Evolutionary conservation across 257 asterid species (phyloP).

Genomic region (Przewalskia tangutica): DNA sequence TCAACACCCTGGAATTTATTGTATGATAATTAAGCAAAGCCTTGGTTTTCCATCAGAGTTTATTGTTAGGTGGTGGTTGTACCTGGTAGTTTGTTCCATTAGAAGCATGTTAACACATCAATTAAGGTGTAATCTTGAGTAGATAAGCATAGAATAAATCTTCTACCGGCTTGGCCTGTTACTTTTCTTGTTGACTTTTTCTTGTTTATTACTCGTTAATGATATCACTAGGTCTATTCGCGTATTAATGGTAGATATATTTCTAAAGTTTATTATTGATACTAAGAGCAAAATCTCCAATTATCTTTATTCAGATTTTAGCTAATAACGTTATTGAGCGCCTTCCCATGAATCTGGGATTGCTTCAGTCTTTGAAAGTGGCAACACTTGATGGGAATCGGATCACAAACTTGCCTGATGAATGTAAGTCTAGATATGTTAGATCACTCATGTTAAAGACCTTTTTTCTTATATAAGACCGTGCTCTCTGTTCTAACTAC

Average conservation of each 20-base stretch:
- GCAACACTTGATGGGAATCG: conserved; percentile 75
- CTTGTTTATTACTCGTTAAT: not conserved
- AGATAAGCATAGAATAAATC: no score
- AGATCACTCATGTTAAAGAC: not conserved
- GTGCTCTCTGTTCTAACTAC: not conserved
- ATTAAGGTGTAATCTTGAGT: no score
- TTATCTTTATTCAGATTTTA: conserved; percentile 42
- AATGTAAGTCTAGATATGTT: conserved; percentile 41
- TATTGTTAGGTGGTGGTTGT: no score
- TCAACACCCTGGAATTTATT: not conserved
- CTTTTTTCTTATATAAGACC: not conserved
- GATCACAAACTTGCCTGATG: conserved; percentile 78
- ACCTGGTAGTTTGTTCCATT: no score
- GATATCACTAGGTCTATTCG: not conserved
- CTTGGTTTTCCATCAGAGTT: no score
- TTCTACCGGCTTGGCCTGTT: no score
- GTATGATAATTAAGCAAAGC: not conserved
- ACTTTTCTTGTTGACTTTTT: not conserved
- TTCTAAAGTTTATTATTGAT: not conserved
- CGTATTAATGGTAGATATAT: not conserved
- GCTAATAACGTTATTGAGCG: conserved; percentile 72
- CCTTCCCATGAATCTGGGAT: conserved; percentile 79
- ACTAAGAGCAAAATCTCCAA: not conserved
- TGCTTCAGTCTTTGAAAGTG: conserved; percentile 71
- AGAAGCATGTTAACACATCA: no score